Percentiles rank a stretch among this genome's conserved stretches.
phyloP scores from a whole-genome alignment of 805 yeast species.

The Wickerhamiella slavikovae region DNA sequence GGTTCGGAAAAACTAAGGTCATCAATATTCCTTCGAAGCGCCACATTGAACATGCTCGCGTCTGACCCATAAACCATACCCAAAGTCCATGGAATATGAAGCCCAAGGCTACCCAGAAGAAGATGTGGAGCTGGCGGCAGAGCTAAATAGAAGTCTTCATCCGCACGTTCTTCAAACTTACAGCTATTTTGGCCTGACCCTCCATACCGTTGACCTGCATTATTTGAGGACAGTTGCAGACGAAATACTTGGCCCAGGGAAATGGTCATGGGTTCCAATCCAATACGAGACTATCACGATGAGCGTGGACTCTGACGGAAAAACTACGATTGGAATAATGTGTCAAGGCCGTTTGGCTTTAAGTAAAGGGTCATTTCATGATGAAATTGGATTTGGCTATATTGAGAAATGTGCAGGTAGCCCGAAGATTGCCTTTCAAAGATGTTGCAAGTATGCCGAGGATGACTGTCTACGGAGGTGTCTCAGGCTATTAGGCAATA shows the following conservation, averaged over 20 bases:
- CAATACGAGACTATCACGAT: not conserved
- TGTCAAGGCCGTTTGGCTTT: not conserved
- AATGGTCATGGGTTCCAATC: not conserved
- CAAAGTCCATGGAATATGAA: too few relatives aligned
- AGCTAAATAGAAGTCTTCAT: too few relatives aligned
- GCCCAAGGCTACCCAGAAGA: too few relatives aligned
- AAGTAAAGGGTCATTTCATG: not conserved
- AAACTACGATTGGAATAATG: not conserved
- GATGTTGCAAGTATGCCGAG: slow-evolving; percentile 7
- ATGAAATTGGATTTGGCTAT: not conserved
- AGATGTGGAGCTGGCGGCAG: too few relatives aligned
- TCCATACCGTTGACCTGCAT: not conserved
- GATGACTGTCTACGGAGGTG: slow-evolving; percentile 69
- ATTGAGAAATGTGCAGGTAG: not conserved
- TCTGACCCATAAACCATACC: too few relatives aligned
- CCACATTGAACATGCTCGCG: too few relatives aligned
- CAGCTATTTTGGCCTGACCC: not conserved
- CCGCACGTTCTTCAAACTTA: too few relatives aligned
- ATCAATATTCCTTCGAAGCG: too few relatives aligned
- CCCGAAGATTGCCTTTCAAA: not conserved
- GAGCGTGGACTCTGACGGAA: not conserved
- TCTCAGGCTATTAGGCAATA: slow-evolving; percentile 58
- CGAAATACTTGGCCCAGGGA: not conserved
- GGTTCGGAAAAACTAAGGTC: too few relatives aligned
- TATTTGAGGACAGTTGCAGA: not conserved